Base-by-base conservation (phyloP, 371 early-diverging fungal species). In the Saksenaea oblongispora region DNA sequence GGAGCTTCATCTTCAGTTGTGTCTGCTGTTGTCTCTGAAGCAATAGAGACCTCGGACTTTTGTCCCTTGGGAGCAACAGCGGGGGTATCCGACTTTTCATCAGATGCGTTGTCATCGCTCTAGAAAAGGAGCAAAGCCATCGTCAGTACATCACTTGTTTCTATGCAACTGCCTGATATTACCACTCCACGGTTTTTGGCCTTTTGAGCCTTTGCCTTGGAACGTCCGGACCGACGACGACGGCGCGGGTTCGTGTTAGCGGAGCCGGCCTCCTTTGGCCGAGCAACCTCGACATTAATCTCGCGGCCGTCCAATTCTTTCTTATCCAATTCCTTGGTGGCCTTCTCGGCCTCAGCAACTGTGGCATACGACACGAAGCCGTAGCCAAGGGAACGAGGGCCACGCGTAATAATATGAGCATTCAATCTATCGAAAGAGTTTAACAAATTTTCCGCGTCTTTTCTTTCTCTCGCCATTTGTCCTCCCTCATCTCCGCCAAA, bases 331-430 rank as follows among this genome's bases (percentile, higher is more conserved):
- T 80, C 65, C 27, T 76, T 70, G 41, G 89, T 88, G 34, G 94
- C 96, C 72, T 83, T 82, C 65, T 88, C 72, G 59, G 89, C 91
- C 42, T 90, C 89, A 31, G 72, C 88, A 35, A 84, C 78, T 17
- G 86, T 87, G 55, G 79, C 87, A 71, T 87, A 95, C 35, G 93
- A 83, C 17, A 95, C 90, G 71, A 95, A 96, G n/a, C 95, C 97
- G 75, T 89, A 95, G 39, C 93, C 95, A 54, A 89, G 84, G 18
- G 93, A 90, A 60, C 93, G 89, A 51, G 75, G 70, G 34, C 86
- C 83, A 51, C 89, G 87, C 59, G 82, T 85, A 71, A 94, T 89
- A 59, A 93, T 80, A 62, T 85, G 84, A 36, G 88, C 90, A 42
- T 86, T 83, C 55, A 65, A 35, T 60, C 75, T 69, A 56, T 13